Percentiles rank a stretch among this genome's conserved stretches.
These are phyloP conservation scores for Claviceps sp. DNA, from an alignment of 2,329 filamentous ascomycete genomes.

Conservation along the genomic window DNA sequence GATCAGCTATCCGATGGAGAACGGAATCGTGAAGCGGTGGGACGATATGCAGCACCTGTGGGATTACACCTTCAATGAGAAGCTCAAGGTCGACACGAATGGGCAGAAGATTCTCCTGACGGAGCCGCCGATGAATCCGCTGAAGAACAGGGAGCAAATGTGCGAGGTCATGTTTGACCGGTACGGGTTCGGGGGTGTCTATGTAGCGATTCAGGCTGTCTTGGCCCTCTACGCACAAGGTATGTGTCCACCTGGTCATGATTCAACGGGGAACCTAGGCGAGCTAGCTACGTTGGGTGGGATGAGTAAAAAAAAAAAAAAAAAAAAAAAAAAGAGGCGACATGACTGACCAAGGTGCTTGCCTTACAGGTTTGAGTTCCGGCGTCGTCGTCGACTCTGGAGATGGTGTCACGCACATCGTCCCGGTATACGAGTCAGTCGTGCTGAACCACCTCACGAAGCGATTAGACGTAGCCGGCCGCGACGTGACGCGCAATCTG, in stretches of 20 bases:
- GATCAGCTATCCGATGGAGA: constrained; percentile 99
- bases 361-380: constrained; percentile 55
- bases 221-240: constrained; percentile 93
- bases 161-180: constrained; percentile 98
- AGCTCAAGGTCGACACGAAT: constrained; percentile 81
- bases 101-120: constrained; percentile 96
- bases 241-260: constrained; percentile 21
- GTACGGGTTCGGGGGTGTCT: constrained; percentile 91
- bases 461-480: constrained; percentile 85
- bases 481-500: constrained; percentile 95
- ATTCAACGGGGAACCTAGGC: too few species aligned
- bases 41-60: constrained; percentile 99
- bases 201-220: constrained; percentile 95
- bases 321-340: too few species aligned
- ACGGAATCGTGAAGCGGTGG: constrained; percentile 98
- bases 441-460: constrained; percentile 94
- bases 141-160: constrained; percentile 96
- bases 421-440: constrained; percentile 95
- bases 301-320: not conserved
- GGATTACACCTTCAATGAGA: constrained; percentile 98
- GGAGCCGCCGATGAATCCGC: constrained; percentile 93
- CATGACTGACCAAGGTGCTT: not conserved
- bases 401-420: constrained; percentile 96
- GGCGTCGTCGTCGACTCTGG: constrained; percentile 98
- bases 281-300: too few species aligned